Evolutionary conservation across 1,284 basidiomycete genomes (phyloP).

Genomic region (Puccinia coronata): DNA sequence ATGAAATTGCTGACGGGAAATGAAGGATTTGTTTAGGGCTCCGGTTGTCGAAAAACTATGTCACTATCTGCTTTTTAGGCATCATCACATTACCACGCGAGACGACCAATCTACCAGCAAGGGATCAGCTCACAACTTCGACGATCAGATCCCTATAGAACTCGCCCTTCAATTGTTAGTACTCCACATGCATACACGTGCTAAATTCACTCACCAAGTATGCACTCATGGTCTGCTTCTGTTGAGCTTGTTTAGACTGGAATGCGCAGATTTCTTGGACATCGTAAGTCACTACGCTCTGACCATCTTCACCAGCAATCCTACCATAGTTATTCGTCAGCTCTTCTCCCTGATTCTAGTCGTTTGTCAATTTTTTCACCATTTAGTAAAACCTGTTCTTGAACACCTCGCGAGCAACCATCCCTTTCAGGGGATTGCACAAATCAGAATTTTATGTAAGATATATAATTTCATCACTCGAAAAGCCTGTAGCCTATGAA

Average conservation of each 20-base stretch:
- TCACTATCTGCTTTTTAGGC: constrained; percentile 36
- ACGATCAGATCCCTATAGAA: constrained; percentile 42
- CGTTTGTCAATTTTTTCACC: neutral
- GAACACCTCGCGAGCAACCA: neutral
- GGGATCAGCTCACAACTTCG: constrained; percentile 31
- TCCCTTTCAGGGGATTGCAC: neutral
- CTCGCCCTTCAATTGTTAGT: constrained; percentile 45
- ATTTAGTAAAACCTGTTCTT: neutral
- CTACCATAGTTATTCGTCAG: neutral
- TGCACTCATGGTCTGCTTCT: neutral
- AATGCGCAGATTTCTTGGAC: constrained; percentile 47
- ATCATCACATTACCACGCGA: constrained; percentile 20
- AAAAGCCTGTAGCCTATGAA: neutral
- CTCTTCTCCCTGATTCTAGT: neutral
- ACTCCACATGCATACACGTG: neutral
- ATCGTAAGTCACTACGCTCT: neutral
- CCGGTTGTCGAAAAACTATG: constrained; percentile 45
- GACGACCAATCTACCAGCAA: neutral
- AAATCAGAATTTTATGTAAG: neutral
- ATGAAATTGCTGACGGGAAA: neutral
- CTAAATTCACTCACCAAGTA: neutral
- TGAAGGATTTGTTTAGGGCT: neutral
- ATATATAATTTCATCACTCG: neutral
- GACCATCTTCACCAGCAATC: neutral
- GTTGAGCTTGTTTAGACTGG: constrained; percentile 3